phyloP scores from a whole-genome alignment of 768 basidiomycete genomes.

The Lactarius hatsudake region DNA sequence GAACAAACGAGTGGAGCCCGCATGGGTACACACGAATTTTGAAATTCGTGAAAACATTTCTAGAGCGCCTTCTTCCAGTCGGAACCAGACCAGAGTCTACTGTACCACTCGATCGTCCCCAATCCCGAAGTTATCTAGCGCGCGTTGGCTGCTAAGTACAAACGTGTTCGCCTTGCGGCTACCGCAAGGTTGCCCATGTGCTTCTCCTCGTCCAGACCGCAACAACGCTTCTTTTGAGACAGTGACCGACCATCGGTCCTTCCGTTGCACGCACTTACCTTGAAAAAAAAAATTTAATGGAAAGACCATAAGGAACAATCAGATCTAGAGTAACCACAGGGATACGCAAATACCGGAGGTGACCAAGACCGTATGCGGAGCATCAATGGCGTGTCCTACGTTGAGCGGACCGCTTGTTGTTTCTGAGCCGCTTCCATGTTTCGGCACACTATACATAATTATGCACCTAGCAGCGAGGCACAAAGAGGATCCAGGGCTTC shows the following conservation, averaged over 20 bases:
- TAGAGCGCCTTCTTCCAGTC: background rate
- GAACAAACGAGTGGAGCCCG: background rate
- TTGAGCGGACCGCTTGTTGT: too few species aligned
- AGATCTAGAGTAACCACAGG: background rate
- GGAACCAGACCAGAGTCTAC: background rate
- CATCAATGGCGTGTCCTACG: background rate
- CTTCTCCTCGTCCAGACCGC: background rate
- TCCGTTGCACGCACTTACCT: background rate
- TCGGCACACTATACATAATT: background rate
- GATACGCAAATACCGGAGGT: background rate
- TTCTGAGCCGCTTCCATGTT: too few species aligned
- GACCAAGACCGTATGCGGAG: background rate
- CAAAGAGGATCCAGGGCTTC: background rate
- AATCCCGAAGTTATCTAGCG: constrained; percentile 6
- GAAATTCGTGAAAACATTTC: background rate
- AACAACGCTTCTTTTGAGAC: background rate
- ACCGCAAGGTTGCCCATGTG: constrained; percentile 3
- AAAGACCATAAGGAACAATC: background rate
- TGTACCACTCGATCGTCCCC: background rate
- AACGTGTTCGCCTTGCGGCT: constrained; percentile 17
- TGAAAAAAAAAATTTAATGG: background rate
- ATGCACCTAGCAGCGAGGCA: background rate
- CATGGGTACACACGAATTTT: background rate
- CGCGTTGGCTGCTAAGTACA: constrained; percentile 8
- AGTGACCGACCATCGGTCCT: background rate